Evolutionary conservation across 2,329 filamentous ascomycete genomes (phyloP).

Genomic region (Amylocarpus encephaloides): DNA sequence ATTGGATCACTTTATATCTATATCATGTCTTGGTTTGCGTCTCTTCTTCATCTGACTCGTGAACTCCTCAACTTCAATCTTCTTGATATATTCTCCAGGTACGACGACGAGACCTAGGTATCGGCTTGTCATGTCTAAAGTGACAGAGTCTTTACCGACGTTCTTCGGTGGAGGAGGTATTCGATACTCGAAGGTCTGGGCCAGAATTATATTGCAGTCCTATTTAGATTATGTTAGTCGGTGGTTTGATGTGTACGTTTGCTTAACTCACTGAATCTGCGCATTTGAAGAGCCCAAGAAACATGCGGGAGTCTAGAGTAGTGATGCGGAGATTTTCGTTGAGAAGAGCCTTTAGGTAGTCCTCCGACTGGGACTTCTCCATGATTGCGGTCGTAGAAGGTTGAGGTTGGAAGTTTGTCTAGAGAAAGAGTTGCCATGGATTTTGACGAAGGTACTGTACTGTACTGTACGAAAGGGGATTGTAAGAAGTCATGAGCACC

Average conservation of each 20-base stretch:
- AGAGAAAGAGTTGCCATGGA: no score
- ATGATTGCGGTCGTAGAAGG: slow-evolving; percentile 6
- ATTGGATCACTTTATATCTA: no score
- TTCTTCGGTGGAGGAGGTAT: slow-evolving; percentile 51
- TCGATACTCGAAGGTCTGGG: slow-evolving; percentile 84
- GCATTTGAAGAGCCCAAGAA: slow-evolving; percentile 88
- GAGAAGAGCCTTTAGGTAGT: slow-evolving; percentile 59
- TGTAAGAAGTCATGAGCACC: no score
- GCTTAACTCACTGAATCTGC: slow-evolving; percentile 69
- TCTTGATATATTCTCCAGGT: slow-evolving; percentile 76
- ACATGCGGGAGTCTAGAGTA: slow-evolving; percentile 78
- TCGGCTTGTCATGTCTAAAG: slow-evolving; percentile 71
- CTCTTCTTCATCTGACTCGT: slow-evolving; percentile 36
- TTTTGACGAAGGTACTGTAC: no score
- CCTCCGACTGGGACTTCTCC: slow-evolving; percentile 43
- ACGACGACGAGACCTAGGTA: slow-evolving; percentile 88
- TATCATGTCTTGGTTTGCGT: not conserved
- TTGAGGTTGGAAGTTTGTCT: no score
- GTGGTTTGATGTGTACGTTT: not conserved
- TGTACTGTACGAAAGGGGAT: no score
- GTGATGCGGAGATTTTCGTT: slow-evolving; percentile 74
- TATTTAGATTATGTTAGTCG: slow-evolving; percentile 33
- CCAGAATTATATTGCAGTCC: slow-evolving; percentile 85
- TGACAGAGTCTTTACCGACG: slow-evolving; percentile 36
- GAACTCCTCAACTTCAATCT: slow-evolving; percentile 82